A percentile compares a stretch with the other conserved stretches of the same genome.
phyloP scores from a whole-genome alignment of 176 grass and related monocot species.

The Calamus simplicifolius region DNA sequence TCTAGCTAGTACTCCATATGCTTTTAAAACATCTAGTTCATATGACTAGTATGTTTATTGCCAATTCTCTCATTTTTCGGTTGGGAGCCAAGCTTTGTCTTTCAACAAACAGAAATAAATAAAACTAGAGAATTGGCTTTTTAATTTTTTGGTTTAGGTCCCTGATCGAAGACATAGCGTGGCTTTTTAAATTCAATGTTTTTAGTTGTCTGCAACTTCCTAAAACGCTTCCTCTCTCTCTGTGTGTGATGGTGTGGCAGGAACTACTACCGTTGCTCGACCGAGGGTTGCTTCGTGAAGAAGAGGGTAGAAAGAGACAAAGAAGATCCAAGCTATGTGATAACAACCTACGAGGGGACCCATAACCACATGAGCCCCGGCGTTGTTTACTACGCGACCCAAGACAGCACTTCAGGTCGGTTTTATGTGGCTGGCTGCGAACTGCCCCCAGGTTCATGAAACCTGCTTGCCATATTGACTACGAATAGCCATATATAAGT shows the following conservation, averaged over 20 bases:
- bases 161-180: no score
- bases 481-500: no score
- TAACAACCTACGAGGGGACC: constrained; percentile 79
- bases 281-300: constrained; percentile 82
- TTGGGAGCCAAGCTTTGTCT: no score
- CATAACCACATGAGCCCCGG: constrained; percentile 69
- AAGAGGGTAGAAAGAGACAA: constrained; percentile 85
- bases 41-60: no score
- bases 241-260: constrained; percentile 9
- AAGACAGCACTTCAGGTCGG: constrained; percentile 54
- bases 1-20: no score
- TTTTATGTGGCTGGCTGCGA: constrained; percentile 68
- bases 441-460: constrained; percentile 15
- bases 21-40: no score
- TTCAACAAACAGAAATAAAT: no score
- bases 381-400: constrained; percentile 51
- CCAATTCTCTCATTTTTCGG: no score
- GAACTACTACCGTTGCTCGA: constrained; percentile 91
- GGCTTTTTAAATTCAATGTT: no score
- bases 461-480: no score
- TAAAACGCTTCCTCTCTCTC: not conserved
- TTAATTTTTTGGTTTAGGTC: no score
- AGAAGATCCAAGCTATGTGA: constrained; percentile 61
- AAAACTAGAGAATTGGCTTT: no score
- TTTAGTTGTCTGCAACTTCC: not conserved